Base-by-base conservation (phyloP, 192 early-diverging fungal genomes). In the Jimgerdemannia lactiflua region DNA sequence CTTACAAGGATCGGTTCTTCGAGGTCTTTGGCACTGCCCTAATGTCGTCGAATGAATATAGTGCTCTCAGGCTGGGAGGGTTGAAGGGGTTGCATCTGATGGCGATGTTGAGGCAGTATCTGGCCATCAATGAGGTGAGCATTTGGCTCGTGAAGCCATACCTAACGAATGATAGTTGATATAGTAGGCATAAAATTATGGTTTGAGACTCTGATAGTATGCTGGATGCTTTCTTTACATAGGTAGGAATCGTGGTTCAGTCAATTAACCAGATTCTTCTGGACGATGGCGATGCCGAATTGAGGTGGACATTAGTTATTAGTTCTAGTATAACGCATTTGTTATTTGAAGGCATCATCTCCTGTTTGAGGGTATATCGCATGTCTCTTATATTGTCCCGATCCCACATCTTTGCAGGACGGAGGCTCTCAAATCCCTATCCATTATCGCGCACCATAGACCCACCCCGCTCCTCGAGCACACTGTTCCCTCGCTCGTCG, bases 1-100 rank as follows among this genome's bases (percentile, higher is more conserved):
- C 90, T 0, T 94, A 88, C 74, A 95, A 97, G 79, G 89, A 89
- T 75, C 86, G 90, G n/a, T 84, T 94, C 71, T 91, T 95, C 73
- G 88, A 84, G 64, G 78, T 94, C 4, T 97, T 93, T 73, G 88
- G 87, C 19, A 82, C 86, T 7, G 88, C 94, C 8, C 75, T 92
- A 4, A 78, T 91, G 29, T 83, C 90, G 0, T 88, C 89, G 44
- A 92, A 93, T 75, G 93, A 95, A 78, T 93, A 95, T 75, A 90
- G 86, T 70, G 88, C 89, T 7, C 77, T 96, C 67, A 86, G 93
- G 59, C 83, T 93, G 42, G 85, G 87, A 39, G 92, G 92, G 3
- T 74, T 95, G 4, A 89, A 89, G 70, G 95, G 94, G 9, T 84
- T 97, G 40, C 82, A 89, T 49, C 82, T 87, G 6, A 85, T 94